Evolutionary conservation across 257 asterid species (phyloP), one percentile per base, ranked within the genome.

Genomic region (Solanum rostratum): DNA sequence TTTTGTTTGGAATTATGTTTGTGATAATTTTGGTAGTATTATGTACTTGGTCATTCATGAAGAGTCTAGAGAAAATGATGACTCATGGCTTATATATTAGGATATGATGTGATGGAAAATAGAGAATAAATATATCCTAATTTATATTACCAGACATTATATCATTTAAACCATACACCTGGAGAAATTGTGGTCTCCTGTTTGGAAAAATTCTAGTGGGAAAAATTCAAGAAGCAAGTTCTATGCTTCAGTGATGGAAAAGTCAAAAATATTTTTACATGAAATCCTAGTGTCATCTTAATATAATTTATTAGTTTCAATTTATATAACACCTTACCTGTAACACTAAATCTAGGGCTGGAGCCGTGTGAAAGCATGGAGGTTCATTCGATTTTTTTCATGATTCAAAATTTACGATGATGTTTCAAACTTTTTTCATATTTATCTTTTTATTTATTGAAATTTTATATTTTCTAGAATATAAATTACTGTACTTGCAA

Each of bases 81-180:
- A 52, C 43, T 69, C 18, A 22, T 66, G 20, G 22, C 54, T 14
- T 65, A n/a, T 54, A 24, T 33, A 18, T 66, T 43, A 6, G 80
- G 22, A 10, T 27, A n/a, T 59, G 85, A 84, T 82, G 63, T 33
- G 82, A 60, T 82, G 83, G 65, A 30, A 70, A 11, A 29, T 13
- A 54, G 14, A 10, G 29, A 13, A n/a, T 0, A 53, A 41, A 0
- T 13, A 57, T 20, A 57, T 73, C 65, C 4, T 15, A 73, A 54
- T 46, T 65, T 68, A 59, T 57, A 62, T 3, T 86, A 10, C 74
- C 15, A 55, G 10, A 41, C 18, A 33, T 37, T 9, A 69, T 27
- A 69, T 12, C 39, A 19, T 45, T 10, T 54, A 53, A 54, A 89
- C 92, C 95, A 86, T 29, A 90, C 95, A 89, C 90, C 88, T 91